Conservation (phyloP, 768 basidiomycete genomes). For the Mycena indigotica region DNA sequence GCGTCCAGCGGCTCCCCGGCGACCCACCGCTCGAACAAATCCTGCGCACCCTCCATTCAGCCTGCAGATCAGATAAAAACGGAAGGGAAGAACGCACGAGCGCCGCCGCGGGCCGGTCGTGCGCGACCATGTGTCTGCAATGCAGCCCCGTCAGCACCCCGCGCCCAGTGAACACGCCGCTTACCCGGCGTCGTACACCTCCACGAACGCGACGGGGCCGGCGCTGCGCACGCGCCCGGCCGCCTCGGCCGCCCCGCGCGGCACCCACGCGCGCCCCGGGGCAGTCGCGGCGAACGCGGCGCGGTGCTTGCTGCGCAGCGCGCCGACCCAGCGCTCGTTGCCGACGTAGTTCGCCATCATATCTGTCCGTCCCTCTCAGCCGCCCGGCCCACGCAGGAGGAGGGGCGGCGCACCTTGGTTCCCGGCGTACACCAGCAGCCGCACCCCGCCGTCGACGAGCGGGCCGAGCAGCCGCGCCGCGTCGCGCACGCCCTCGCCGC, state of each 20-base stretch:
- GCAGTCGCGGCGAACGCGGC: slow-evolving; percentile 37
- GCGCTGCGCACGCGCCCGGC: slow-evolving; percentile 47
- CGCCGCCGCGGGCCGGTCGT: not conserved
- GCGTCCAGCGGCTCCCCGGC: no score
- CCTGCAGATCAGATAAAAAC: no score
- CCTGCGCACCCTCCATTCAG: no score
- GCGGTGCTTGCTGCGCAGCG: slow-evolving; percentile 42
- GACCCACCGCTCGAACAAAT: no score
- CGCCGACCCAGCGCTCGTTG: slow-evolving; percentile 43
- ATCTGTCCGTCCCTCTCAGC: slow-evolving; percentile 4
- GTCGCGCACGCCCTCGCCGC: slow-evolving; percentile 35
- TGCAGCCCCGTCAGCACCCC: not conserved
- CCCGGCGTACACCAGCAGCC: slow-evolving; percentile 43
- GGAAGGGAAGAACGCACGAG: not conserved
- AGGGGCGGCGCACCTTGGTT: slow-evolving; percentile 30
- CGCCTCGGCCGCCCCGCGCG: slow-evolving; percentile 32
- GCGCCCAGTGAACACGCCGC: not conserved
- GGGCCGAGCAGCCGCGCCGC: slow-evolving; percentile 48
- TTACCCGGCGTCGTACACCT: slow-evolving; percentile 53
- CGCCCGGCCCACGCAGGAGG: not conserved
- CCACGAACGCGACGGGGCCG: slow-evolving; percentile 53
- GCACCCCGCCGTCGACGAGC: slow-evolving; percentile 51
- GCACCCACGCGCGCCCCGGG: slow-evolving; percentile 36
- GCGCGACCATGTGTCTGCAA: not conserved
- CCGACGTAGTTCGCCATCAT: slow-evolving; percentile 30